Evolutionary conservation across 441 rosid species (phyloP), one percentile per base, ranked within the genome.

Genomic region (Pelargonium myrrhifolium): DNA sequence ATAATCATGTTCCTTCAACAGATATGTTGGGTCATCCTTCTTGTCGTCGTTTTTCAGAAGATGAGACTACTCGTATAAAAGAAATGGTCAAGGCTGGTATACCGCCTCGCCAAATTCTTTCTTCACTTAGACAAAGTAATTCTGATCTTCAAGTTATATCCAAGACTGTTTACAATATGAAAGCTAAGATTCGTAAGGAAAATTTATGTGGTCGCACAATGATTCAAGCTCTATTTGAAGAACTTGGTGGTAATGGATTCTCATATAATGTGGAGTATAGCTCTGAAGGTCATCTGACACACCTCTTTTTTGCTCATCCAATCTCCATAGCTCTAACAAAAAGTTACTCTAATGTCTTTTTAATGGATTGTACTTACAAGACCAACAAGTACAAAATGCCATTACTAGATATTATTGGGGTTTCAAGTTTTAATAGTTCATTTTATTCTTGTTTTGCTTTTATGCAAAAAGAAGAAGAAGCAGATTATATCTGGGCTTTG

Each of bases 361-460:
- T 72, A 0, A 45, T 71, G 67, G 63, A 66, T 67, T 66, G 55
- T 11, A 72, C 71, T 9, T 66, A 60, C 14, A 72, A 47, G 65
- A 66, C 62, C 0, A 47, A 61, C 4, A 72, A 3, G 9, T 66
- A 72, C 21, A 72, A 66, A 20, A 60, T 72, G 37, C 35, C 71
- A 0, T 66, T 72, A 35, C 51, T 72, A 15, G 35, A 72, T 6
- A 58, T 72, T 10, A 18, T 67, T 14, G 26, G 43, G 7, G 21
- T 67, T 0, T 15, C 64, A 0, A 8, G 64, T 53, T 72, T 67
- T 2, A 72, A 67, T 49, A 10, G 17, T 18, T 18, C 66, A 0
- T 66, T 66, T n/a, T 61, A 60, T 49, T 66, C 66, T 4, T 66
- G 66, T 11, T 62, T 61, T 21, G 28, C 18, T 0, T 67, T 67